Evolutionary conservation across 805 yeast genomes (phyloP), one percentile per base, ranked within the genome.

Genomic region (Saturnispora halmiae): DNA sequence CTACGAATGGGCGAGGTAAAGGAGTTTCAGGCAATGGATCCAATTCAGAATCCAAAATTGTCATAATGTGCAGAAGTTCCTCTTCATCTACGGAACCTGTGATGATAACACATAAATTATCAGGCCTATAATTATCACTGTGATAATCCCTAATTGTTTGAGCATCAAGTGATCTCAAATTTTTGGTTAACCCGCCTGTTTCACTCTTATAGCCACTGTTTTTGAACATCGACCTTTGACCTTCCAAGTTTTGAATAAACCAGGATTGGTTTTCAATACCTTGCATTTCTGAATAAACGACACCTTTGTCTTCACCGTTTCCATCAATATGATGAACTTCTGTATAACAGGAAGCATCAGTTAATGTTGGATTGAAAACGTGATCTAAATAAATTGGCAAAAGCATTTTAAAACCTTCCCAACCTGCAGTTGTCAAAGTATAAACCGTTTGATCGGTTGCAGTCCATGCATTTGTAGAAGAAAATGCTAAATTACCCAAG

Each of bases 291-390:
- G 94, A 81, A 57, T 82, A 92, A 3, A 92, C 97, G 24, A 92
- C 98, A 51, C 98, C 98, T 57, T 86, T 86, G 51, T 92, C 98
- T 48, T 81, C 77, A 25, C 83, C 95, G 7, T 75, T 71, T 2
- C 94, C 95, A 58, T 92, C 97, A 34, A 92, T 74, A 58, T 92
- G 97, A 58, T 85, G 85, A 7, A 92, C 97, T 58, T 92, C 98
- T 1, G 98, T 92, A 40, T 80, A 65, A 52, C 95, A 92, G 0
- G 95, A 95, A 39, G 78, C 84, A 54, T 87, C 94, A 1, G 95
- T 81, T 39, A 92, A 63, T 0, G 94, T 84, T 2, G 98, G 96
- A 51, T 77, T 60, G 34, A 87, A 59, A 19, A 92, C 61, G 56
- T 92, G 97, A 56, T 92, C 97, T 49, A 92, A 61, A 57, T 90